A percentile compares a stretch with the other conserved stretches of the same genome.
These are phyloP conservation scores for Punica granatum DNA, from an alignment of 345 rosid species.

Conservation along the genomic window DNA sequence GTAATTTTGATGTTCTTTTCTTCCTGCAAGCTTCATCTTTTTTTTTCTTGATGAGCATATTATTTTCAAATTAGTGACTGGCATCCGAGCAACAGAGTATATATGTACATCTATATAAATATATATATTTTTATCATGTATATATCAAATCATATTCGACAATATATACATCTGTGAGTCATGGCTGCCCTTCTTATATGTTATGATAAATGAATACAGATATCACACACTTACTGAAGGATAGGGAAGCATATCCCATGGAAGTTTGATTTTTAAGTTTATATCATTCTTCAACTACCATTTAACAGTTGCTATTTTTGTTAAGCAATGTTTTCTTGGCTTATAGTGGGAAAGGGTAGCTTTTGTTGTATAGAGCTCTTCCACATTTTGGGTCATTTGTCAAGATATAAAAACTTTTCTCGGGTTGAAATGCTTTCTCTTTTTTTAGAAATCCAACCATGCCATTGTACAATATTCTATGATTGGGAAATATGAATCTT, in stretches of 20 bases:
- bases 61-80: not conserved
- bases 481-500: not conserved
- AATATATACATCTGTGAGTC: no score
- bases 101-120: no score
- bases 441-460: not conserved
- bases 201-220: not conserved
- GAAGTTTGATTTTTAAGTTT: no score
- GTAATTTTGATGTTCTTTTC: conserved; percentile 25
- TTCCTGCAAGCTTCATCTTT: conserved; percentile 6
- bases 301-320: not conserved
- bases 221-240: no score
- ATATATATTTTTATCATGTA: no score
- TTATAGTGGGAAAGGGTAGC: not conserved
- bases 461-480: not conserved
- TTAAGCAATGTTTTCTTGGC: not conserved
- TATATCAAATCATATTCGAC: no score
- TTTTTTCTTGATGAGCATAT: not conserved
- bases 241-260: not conserved
- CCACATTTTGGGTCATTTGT: not conserved
- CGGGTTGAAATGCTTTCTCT: no score
- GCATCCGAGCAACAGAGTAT: not conserved
- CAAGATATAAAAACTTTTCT: no score
- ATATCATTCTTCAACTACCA: not conserved
- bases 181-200: not conserved
- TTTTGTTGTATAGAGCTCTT: not conserved